A percentile compares a stretch with the other conserved stretches of the same genome.
These are phyloP conservation scores for Saprolegnia parasitica DNA, from an alignment of 352 stramenopile genomes.

Conservation along the genomic window DNA sequence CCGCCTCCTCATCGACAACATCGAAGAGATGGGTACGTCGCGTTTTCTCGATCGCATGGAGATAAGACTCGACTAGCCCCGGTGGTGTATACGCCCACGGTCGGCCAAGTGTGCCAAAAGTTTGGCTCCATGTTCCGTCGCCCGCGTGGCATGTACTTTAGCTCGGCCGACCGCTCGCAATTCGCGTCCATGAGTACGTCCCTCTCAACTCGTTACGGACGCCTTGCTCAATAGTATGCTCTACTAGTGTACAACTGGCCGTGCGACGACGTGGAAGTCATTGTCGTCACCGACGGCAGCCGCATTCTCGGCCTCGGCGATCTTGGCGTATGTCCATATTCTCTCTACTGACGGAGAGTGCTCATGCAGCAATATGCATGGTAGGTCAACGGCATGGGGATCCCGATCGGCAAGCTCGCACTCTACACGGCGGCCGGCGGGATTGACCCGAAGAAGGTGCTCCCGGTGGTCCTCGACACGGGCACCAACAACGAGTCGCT, in stretches of 20 bases:
- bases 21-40: constrained; percentile 85
- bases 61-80: constrained; percentile 13
- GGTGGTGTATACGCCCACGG: constrained; percentile 97
- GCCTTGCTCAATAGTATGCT: constrained; percentile 5
- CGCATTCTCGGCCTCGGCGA: constrained; percentile 95
- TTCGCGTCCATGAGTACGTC: constrained; percentile 59
- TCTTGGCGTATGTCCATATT: constrained; percentile 54
- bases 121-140: constrained; percentile 89
- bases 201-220: background rate
- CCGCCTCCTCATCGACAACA: constrained; percentile 87
- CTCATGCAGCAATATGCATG: constrained; percentile 67
- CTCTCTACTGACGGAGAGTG: background rate
- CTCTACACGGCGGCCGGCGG: constrained; percentile 94
- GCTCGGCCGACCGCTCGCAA: constrained; percentile 85
- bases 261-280: constrained; percentile 92
- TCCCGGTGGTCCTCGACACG: constrained; percentile 94
- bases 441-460: constrained; percentile 88
- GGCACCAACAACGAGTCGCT: constrained; percentile 95
- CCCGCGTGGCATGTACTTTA: constrained; percentile 94
- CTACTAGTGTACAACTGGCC: constrained; percentile 94
- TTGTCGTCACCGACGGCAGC: constrained; percentile 95
- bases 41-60: too few relatives aligned
- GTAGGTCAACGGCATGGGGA: constrained; percentile 74
- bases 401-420: constrained; percentile 93
- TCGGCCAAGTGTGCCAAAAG: constrained; percentile 90